phyloP scores from a whole-genome alignment of 1,284 basidiomycete species.

The Tylopilus sp. region DNA sequence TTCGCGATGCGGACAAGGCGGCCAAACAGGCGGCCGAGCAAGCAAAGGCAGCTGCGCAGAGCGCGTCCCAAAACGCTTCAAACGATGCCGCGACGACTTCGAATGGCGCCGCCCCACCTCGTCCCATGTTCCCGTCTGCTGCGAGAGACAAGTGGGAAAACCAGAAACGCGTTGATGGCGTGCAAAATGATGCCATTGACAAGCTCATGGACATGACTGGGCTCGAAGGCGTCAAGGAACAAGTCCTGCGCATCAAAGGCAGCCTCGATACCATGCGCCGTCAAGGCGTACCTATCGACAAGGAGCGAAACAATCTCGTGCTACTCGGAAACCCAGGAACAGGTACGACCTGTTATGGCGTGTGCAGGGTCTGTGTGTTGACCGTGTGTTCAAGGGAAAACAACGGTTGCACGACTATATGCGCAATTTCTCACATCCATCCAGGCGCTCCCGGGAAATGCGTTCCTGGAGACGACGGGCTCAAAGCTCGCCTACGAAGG shows the following conservation, averaged over 20 bases:
- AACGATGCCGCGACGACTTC: slow-evolving; percentile 3
- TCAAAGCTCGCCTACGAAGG: slow-evolving; percentile 68
- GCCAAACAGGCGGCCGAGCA: background rate
- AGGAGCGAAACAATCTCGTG: slow-evolving; percentile 66
- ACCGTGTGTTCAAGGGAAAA: slow-evolving; percentile 63
- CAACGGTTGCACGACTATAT: slow-evolving; percentile 73
- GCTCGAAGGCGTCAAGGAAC: slow-evolving; percentile 64
- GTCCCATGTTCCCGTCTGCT: slow-evolving; percentile 40
- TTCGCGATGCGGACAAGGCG: slow-evolving; percentile 21
- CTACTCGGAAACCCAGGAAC: slow-evolving; percentile 74
- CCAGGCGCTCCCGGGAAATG: slow-evolving; percentile 61
- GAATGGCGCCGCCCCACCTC: slow-evolving; percentile 17
- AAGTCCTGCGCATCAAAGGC: slow-evolving; percentile 61
- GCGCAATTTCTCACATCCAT: slow-evolving; percentile 69
- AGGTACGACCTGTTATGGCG: slow-evolving; percentile 46
- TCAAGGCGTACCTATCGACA: slow-evolving; percentile 57
- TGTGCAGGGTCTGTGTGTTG: background rate
- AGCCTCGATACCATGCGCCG: slow-evolving; percentile 61
- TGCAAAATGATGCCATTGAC: slow-evolving; percentile 59
- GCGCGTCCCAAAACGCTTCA: background rate
- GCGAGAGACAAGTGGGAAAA: slow-evolving; percentile 60
- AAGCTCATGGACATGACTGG: slow-evolving; percentile 69
- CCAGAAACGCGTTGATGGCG: slow-evolving; percentile 60
- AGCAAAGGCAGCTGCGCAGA: slow-evolving; percentile 9
- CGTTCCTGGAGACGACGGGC: slow-evolving; percentile 72